A percentile compares a stretch with the other conserved stretches of the same genome.
These are phyloP conservation scores for Saccharomycopsis malanga DNA, from an alignment of 805 yeast genomes.

Conservation along the genomic window DNA sequence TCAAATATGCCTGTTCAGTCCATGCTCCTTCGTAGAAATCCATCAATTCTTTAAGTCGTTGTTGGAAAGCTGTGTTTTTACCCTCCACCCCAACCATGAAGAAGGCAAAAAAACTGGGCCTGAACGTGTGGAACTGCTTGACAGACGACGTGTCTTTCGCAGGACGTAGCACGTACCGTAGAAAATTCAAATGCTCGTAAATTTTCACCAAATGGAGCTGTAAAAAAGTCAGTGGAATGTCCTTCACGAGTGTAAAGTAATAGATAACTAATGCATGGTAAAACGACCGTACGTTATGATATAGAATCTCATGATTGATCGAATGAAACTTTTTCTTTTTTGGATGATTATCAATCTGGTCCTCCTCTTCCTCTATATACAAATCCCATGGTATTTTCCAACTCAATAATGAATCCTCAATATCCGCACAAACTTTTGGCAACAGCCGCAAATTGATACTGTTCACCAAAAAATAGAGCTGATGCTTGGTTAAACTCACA, in stretches of 20 bases:
- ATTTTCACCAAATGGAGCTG: constrained; percentile 35
- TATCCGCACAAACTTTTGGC: constrained; percentile 11
- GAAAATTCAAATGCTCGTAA: constrained; percentile 35
- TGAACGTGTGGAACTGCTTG: not conserved
- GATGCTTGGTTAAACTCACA: constrained; percentile 34
- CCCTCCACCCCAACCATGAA: constrained; percentile 29
- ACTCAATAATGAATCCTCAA: constrained; percentile 25
- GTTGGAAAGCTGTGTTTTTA: constrained; percentile 22
- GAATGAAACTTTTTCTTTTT: constrained; percentile 29
- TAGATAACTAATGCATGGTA: constrained; percentile 38
- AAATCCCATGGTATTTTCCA: constrained; percentile 42
- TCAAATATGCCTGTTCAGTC: constrained; percentile 15
- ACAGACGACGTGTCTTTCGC: not conserved
- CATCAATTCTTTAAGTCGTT: constrained; percentile 20
- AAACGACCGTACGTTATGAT: constrained; percentile 40
- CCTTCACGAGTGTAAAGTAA: constrained; percentile 33
- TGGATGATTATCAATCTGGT: not conserved
- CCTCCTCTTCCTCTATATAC: constrained; percentile 6
- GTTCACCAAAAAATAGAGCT: constrained; percentile 30
- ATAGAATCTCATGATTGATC: constrained; percentile 40
- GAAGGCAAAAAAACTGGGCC: constrained; percentile 33
- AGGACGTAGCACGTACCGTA: constrained; percentile 25
- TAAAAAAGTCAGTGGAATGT: constrained; percentile 29
- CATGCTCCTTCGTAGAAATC: constrained; percentile 26
- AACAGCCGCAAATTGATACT: constrained; percentile 23